Evolutionary conservation across 257 asterid genomes (phyloP), one percentile per base, ranked within the genome.

Genomic region (Nyctanthes arbortristis): DNA sequence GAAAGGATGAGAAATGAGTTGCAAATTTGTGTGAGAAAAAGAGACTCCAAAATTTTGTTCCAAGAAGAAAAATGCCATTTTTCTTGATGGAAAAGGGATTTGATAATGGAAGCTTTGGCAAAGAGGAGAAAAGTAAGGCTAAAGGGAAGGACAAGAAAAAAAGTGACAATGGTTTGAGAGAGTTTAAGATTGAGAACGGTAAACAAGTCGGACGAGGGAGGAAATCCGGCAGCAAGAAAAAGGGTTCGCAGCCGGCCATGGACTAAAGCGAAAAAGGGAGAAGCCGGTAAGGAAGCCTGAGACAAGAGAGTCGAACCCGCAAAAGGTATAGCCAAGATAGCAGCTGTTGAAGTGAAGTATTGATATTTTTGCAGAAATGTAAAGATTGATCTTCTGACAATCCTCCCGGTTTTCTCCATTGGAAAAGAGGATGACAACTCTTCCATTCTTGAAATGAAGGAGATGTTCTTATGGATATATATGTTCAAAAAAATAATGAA

Each of bases 221-320:
- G 96, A 65, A 89, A 80, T 1, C 95, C 99, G 2, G 94, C 83
- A 0, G 96, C 90, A n/a, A 84, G 79, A 36, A 88, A 85, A 14
- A 89, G 75, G 1, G 87, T 68, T 4, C 65, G 74, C 10, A 91
- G 54, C 2, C 93, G 90, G 57, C 61, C 75, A 7, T 85, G 84
- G 75, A 91, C 68, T 7, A 78, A 24, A 0, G 76, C 80, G 40
- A 80, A 82, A 3, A 85, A 81, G 4, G 71, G 58, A 0, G 88
- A 91, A 0, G 90, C 73, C 0, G 87, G 80, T 65, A 81, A 5
- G 31, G 81, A 77, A 47, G 93, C 39, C 39, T 78, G 94, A 0
- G 92, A 69, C 18, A 89, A 27, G 75, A 93, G 96, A 35, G 78
- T 27, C 2, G 89, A 66, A 68, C 76, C 79, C 33, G 96, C 89